Base-by-base conservation (phyloP, 2,329 filamentous ascomycete genomes). In the Diplodia mutila region DNA sequence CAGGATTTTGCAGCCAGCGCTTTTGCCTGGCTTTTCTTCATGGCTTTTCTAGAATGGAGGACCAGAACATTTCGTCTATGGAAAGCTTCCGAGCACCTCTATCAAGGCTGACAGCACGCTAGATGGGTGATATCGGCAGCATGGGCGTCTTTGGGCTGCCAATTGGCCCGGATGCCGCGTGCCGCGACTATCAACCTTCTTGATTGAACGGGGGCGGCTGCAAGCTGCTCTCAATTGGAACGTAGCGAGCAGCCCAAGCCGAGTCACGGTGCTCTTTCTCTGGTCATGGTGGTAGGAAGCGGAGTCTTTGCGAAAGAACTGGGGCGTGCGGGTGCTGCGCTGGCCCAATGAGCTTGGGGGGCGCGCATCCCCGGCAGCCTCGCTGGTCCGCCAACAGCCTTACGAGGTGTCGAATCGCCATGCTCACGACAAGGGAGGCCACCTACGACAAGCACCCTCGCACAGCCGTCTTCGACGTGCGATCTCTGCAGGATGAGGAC, bases 321-420 rank as follows among this genome's bases (percentile, higher is more conserved):
- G 42, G 57, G 57, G 57, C 55, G n/a, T 27, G 29, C 55, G 46
- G 55, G 21, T 67, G 65, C 65, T 67, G 65, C 55, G 65, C 48
- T 67, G 65, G 65, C 48, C 65, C 65, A 67, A 67, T 67, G 37
- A 49, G 65, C 46, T 61, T 25, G 32, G 6, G n/a, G 37, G 2
- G 42, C 59, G 27, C 49, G 34, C 61, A 29, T 54, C 61, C 61
- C 61, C 61, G 59, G 32, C 61, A 65, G 49, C 49, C 61, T 54
- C 25, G 61, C 39, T 34, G 57, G 25, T 54, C 61, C 21, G 49
- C 61, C 53, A 65, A 27, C 21, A 65, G 61, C 61, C 61, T 65
- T 65, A 65, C 61, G 32, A 65, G 61, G 48, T 42, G 49, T 65
- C 61, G 51, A 65, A 65, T 53, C 27, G 59, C 59, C 29, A 27